Percentiles rank a stretch among this genome's conserved stretches.
Conservation (phyloP, 495 filamentous ascomycete genomes). For the Tuber aestivum region DNA sequence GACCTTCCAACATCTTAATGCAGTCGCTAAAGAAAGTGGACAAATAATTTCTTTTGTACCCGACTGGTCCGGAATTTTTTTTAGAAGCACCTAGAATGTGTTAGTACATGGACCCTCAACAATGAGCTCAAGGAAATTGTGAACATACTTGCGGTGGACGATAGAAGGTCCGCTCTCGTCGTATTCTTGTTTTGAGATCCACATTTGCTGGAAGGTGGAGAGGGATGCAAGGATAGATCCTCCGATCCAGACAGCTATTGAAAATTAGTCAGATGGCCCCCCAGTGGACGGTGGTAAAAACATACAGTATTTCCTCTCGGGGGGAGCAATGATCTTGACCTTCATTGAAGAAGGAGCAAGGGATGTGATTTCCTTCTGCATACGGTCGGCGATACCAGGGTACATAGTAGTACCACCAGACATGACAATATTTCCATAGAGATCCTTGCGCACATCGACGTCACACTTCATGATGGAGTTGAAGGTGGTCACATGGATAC, state of each 20-base stretch:
- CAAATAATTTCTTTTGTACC: no score
- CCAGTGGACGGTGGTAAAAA: constrained; percentile 40
- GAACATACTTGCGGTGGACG: constrained; percentile 90
- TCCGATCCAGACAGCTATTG: constrained; percentile 89
- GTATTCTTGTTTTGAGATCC: constrained; percentile 99
- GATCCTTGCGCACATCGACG: constrained; percentile 85
- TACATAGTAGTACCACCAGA: constrained; percentile 95
- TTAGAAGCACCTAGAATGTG: constrained; percentile 42
- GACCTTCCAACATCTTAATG: constrained; percentile 28
- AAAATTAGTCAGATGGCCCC: constrained; percentile 21
- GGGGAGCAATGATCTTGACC: constrained; percentile 96
- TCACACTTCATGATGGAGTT: constrained; percentile 96
- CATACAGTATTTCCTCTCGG: constrained; percentile 94
- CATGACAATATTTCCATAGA: constrained; percentile 95
- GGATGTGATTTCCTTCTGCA: constrained; percentile 99
- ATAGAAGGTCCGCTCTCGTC: constrained; percentile 99
- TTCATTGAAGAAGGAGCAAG: constrained; percentile 98
- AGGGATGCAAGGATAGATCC: constrained; percentile 98
- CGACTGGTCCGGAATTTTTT: constrained; percentile 26
- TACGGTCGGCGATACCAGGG: constrained; percentile 99
- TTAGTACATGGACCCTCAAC: constrained; percentile 6
- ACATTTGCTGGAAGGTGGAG: constrained; percentile 99
- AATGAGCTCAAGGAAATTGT: neutral
- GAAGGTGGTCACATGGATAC: constrained; percentile 94
- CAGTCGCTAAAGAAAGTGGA: no score